A percentile compares a stretch with the other conserved stretches of the same genome.
phyloP scores from a whole-genome alignment of 2,329 filamentous ascomycete genomes.

The Penicillium frequentans region DNA sequence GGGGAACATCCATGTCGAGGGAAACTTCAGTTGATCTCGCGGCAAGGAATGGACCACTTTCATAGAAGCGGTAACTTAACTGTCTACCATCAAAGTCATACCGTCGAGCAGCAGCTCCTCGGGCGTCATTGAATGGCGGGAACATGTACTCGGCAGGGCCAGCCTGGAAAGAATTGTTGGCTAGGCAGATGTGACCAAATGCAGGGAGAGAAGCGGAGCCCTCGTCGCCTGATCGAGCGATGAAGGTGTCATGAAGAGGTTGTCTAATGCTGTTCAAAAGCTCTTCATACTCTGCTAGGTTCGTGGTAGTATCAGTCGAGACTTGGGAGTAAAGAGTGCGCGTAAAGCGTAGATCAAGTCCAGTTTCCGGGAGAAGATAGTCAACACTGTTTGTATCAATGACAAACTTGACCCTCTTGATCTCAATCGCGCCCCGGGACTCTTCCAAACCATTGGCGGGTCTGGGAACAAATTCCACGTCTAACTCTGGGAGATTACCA shows the following conservation, averaged over 20 bases:
- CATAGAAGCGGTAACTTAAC: slow-evolving; percentile 33
- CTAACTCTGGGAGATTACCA: slow-evolving; percentile 31
- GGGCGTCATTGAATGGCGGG: slow-evolving; percentile 31
- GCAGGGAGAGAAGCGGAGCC: slow-evolving; percentile 25
- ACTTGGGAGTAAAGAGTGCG: slow-evolving; percentile 33
- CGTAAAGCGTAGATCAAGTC: slow-evolving; percentile 41
- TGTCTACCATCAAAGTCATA: slow-evolving; percentile 35
- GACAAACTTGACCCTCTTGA: slow-evolving; percentile 33
- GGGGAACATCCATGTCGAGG: slow-evolving; percentile 28
- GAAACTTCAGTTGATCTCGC: slow-evolving; percentile 31
- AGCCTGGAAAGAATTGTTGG: slow-evolving; percentile 20
- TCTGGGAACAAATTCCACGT: slow-evolving; percentile 30
- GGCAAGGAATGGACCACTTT: slow-evolving; percentile 34
- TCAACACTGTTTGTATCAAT: slow-evolving; percentile 34
- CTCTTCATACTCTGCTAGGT: slow-evolving; percentile 3
- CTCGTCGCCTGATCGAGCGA: slow-evolving; percentile 1
- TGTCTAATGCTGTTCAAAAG: slow-evolving; percentile 23
- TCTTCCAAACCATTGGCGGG: neutral
- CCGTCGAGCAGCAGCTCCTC: slow-evolving; percentile 27
- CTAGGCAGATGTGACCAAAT: slow-evolving; percentile 33
- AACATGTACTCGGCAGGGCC: slow-evolving; percentile 34
- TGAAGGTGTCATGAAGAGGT: slow-evolving; percentile 23
- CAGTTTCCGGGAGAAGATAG: slow-evolving; percentile 40
- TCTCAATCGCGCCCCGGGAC: slow-evolving; percentile 11
- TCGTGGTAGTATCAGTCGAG: slow-evolving; percentile 7